Evolutionary conservation across 169 alveolate species (phyloP).

Genomic region (Toxoplasma gondii): DNA sequence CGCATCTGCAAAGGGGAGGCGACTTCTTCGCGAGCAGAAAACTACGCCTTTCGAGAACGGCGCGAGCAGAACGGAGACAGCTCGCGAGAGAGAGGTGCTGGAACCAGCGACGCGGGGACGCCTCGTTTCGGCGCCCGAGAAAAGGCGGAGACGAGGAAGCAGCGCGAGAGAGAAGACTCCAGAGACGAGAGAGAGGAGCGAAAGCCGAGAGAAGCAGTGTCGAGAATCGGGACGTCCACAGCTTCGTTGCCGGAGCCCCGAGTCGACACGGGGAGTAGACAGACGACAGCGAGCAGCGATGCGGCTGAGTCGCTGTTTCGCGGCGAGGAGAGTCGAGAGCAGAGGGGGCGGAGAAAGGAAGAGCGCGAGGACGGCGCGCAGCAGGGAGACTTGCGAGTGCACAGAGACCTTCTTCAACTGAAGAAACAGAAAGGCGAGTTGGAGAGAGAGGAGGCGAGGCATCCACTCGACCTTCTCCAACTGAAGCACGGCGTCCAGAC

Average conservation of each 20-base stretch:
- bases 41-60: background rate
- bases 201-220: background rate
- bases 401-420: background rate
- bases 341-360: background rate
- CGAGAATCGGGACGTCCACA: background rate
- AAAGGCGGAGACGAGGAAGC: background rate
- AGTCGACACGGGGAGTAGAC: background rate
- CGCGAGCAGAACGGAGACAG: background rate
- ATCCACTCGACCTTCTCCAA: background rate
- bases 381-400: background rate
- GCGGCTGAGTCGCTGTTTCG: background rate
- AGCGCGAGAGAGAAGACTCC: background rate
- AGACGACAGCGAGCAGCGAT: slow-evolving; percentile 5
- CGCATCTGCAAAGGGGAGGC: no score
- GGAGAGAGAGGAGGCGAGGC: background rate
- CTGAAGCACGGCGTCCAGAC: background rate
- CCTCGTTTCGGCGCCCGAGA: background rate
- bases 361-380: background rate
- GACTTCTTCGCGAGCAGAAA: no score
- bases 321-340: background rate
- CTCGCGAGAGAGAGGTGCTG: background rate
- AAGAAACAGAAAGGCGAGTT: background rate
- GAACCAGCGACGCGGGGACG: background rate
- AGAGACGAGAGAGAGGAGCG: background rate
- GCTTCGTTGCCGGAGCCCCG: background rate